Evolutionary conservation across 805 yeast genomes (phyloP).

Genomic region (Gaillardinia entomophila): DNA sequence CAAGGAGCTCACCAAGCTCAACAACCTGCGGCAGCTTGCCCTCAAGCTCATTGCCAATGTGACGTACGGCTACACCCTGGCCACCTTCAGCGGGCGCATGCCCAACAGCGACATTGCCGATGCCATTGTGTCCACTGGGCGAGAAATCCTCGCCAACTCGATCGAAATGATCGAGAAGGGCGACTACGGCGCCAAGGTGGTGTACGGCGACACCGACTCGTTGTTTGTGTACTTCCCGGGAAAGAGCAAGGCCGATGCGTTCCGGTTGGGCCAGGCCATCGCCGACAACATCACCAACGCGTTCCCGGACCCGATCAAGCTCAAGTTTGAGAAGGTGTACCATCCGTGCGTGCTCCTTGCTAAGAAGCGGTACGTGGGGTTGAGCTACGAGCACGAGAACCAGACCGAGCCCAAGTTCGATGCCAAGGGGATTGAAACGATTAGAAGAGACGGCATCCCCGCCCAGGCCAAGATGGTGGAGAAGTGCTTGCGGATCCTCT

Average conservation of each 20-base stretch:
- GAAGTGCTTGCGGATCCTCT: constrained; percentile 57
- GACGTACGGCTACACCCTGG: constrained; percentile 93
- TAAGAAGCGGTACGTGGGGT: constrained; percentile 90
- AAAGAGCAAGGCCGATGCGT: constrained; percentile 69
- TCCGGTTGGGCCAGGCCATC: constrained; percentile 64
- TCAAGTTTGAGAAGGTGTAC: constrained; percentile 91
- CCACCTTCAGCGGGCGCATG: constrained; percentile 94
- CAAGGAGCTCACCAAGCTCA: constrained; percentile 45
- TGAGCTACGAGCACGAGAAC: constrained; percentile 55
- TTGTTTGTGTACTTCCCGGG: constrained; percentile 90
- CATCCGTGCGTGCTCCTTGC: constrained; percentile 78
- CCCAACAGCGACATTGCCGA: constrained; percentile 95
- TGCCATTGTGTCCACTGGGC: constrained; percentile 84
- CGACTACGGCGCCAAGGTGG: constrained; percentile 84
- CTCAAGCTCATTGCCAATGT: constrained; percentile 89
- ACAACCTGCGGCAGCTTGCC: constrained; percentile 78
- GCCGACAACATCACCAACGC: constrained; percentile 55
- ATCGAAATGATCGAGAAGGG: constrained; percentile 61
- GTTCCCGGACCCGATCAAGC: constrained; percentile 75
- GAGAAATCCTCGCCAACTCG: constrained; percentile 75
- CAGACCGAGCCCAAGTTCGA: constrained; percentile 68
- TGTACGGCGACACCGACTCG: constrained; percentile 96
- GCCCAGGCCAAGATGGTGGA: constrained; percentile 84
- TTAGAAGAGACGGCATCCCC: constrained; percentile 90
- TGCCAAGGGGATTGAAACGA: constrained; percentile 96